Percentiles rank a stretch among this genome's conserved stretches.
These are phyloP conservation scores for Rhodotorula graminis DNA, from an alignment of 768 basidiomycete species.

Conservation along the genomic window DNA sequence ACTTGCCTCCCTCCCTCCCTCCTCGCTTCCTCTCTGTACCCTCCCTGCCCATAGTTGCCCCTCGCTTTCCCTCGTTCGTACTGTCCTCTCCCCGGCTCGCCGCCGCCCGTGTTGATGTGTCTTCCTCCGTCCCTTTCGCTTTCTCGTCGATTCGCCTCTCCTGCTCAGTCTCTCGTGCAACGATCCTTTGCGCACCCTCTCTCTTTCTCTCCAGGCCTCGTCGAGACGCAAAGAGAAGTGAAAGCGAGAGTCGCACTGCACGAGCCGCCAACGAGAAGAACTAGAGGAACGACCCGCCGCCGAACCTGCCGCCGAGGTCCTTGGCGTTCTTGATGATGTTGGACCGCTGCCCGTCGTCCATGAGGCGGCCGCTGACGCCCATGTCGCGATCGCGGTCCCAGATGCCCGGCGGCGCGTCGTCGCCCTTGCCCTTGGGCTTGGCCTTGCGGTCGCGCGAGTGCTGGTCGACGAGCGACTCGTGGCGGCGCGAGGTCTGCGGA, in stretches of 20 bases:
- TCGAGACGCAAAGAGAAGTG: not conserved
- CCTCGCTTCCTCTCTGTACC: not conserved
- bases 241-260: not conserved
- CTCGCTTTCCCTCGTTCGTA: not conserved
- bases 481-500: conserved; percentile 51
- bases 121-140: not conserved
- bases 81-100: too few species aligned
- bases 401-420: conserved; percentile 62
- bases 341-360: conserved; percentile 79
- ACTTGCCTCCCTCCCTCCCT: not conserved
- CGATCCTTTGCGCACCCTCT: not conserved
- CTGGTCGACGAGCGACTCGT: conserved; percentile 56
- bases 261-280: not conserved
- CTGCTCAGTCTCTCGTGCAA: not conserved
- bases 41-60: not conserved
- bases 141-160: not conserved
- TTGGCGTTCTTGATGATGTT: conserved; percentile 58
- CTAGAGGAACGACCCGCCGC: conserved; percentile 32
- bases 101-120: not conserved
- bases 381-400: conserved; percentile 94
- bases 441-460: conserved; percentile 49
- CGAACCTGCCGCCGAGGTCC: conserved; percentile 36
- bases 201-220: not conserved
- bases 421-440: conserved; percentile 46
- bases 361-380: conserved; percentile 74